Conservation (phyloP, 1,139 yeast species). For the Saccharomyces hybrid region DNA sequence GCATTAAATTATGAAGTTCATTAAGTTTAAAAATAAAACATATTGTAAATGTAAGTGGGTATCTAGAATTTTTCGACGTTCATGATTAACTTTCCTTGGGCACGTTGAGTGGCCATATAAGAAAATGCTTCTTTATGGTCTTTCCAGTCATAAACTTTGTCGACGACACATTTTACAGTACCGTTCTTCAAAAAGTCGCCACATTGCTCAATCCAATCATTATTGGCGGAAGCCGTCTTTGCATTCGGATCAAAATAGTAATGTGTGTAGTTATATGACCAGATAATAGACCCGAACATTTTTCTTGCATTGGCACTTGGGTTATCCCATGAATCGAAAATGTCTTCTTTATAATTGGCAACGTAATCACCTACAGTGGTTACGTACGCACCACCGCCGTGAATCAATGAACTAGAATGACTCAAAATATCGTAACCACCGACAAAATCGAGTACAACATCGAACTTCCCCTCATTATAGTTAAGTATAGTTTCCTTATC, state of each 20-base stretch:
- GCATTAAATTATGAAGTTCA: neutral
- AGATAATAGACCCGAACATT: slow-evolving; percentile 29
- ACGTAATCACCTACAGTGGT: slow-evolving; percentile 50
- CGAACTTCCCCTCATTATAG: slow-evolving; percentile 34
- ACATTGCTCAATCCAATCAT: slow-evolving; percentile 33
- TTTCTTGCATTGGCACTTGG: slow-evolving; percentile 36
- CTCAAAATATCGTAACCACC: slow-evolving; percentile 38
- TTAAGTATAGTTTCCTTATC: slow-evolving; percentile 24
- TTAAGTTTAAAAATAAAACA: neutral
- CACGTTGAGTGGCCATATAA: slow-evolving; percentile 41
- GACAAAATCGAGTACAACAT: slow-evolving; percentile 41
- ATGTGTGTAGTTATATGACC: slow-evolving; percentile 33
- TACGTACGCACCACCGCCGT: slow-evolving; percentile 40
- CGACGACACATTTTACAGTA: slow-evolving; percentile 40
- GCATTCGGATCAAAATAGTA: slow-evolving; percentile 32
- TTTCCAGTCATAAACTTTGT: slow-evolving; percentile 46
- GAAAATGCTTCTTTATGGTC: slow-evolving; percentile 46
- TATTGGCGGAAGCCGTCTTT: slow-evolving; percentile 16
- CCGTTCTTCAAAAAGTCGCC: slow-evolving; percentile 39
- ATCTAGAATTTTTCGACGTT: slow-evolving; percentile 33
- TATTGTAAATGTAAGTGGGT: neutral
- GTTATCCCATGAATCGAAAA: slow-evolving; percentile 32
- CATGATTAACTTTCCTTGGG: slow-evolving; percentile 60
- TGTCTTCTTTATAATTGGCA: slow-evolving; percentile 32
- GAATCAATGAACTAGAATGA: slow-evolving; percentile 30